Conservation (phyloP, 2,329 filamentous ascomycete species). For the Beauveria caledonica region DNA sequence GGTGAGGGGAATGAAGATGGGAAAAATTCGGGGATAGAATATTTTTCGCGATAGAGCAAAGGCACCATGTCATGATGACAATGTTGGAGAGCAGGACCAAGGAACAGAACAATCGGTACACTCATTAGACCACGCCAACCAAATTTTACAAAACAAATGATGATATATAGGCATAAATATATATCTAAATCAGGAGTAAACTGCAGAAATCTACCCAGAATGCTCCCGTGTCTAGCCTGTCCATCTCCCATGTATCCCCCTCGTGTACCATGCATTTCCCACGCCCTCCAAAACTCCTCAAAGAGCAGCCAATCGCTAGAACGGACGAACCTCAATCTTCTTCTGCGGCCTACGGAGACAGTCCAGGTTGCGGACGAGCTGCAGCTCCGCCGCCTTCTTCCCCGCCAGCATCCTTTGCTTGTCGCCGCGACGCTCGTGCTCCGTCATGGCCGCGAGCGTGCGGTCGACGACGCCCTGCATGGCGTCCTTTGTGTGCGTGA, state of each 20-base stretch:
- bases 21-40: neutral
- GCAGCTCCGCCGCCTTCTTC: slow-evolving; percentile 83
- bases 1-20: neutral
- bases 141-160: no score
- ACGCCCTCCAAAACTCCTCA: neutral
- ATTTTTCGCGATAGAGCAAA: neutral
- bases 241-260: neutral
- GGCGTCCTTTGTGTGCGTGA: slow-evolving; percentile 59
- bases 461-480: slow-evolving; percentile 45
- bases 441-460: slow-evolving; percentile 34
- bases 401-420: slow-evolving; percentile 53
- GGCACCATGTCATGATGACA: neutral
- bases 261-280: neutral
- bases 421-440: slow-evolving; percentile 41
- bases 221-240: neutral
- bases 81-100: neutral
- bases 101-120: neutral
- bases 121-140: neutral
- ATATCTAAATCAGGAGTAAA: neutral
- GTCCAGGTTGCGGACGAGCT: slow-evolving; percentile 66
- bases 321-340: slow-evolving; percentile 45
- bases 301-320: slow-evolving; percentile 24
- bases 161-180: no score
- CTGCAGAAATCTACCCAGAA: neutral
- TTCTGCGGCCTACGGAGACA: slow-evolving; percentile 59